A percentile compares a stretch with the other conserved stretches of the same genome.
These are phyloP conservation scores for Penicillium sclerotigenum DNA, from an alignment of 2,329 filamentous ascomycete species.

Conservation along the genomic window DNA sequence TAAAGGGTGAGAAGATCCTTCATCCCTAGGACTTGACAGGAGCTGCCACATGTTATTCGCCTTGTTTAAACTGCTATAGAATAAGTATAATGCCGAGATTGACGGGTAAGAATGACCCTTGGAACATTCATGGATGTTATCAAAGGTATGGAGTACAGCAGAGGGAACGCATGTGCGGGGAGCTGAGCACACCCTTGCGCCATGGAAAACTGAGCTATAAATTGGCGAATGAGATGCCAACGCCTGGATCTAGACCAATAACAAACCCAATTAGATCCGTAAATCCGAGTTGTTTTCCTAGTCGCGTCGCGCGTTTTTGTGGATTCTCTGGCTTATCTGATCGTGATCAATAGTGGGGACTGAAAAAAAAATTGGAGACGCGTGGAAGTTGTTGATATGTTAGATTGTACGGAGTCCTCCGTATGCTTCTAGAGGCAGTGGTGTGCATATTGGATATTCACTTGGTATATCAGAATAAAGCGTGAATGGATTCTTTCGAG, in stretches of 20 bases:
- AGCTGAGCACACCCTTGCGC: constrained; percentile 3
- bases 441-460: neutral
- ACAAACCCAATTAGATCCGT: constrained; percentile 19
- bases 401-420: too few species aligned
- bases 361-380: constrained; percentile 12
- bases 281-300: constrained; percentile 18
- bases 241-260: constrained; percentile 6
- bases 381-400: constrained; percentile 4
- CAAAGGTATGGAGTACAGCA: neutral
- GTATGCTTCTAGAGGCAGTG: neutral
- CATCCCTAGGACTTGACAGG: constrained; percentile 15
- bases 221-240: constrained; percentile 3
- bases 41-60: neutral
- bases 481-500: neutral
- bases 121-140: neutral
- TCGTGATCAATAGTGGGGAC: constrained; percentile 12
- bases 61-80: neutral
- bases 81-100: neutral
- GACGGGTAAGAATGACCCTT: neutral
- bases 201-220: neutral
- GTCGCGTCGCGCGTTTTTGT: constrained; percentile 22
- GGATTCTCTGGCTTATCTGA: constrained; percentile 10
- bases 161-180: constrained; percentile 4
- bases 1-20: constrained; percentile 6
- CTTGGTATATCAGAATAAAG: neutral